Base-by-base conservation (phyloP, 345 rosid genomes). In the Zanthoxylum bungeanum region DNA sequence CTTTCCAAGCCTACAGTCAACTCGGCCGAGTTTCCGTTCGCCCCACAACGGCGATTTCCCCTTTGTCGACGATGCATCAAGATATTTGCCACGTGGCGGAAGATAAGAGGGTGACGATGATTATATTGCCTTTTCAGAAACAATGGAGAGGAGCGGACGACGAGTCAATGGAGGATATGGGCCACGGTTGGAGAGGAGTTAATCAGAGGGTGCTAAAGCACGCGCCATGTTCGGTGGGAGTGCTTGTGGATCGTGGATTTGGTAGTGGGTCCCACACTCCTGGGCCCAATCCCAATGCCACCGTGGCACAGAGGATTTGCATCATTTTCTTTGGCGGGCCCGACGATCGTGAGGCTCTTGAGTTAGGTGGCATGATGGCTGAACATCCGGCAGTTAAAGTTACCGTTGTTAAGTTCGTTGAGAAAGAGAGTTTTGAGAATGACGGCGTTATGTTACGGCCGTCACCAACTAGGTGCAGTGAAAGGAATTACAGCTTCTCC, bases 11-110 rank as follows among this genome's bases (percentile, higher is more conserved):
- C 14, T 91, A 91, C 57, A 73, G 95, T 40, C 97, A 89, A 56
- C 36, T 93, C 56, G 95, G 95, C 55, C 82, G 84, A 10, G 91
- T 91, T 46, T 74, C 76, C 0, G 88, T 93, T 34, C 77, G 95
- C 53, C 88, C 91, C 61, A 84, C 85, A 0, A 91, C 92, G 0
- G 87, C 84, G 7, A 76, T 93, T 22, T 93, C 97, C 3, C 37
- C 92, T 0, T 71, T 91, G 50, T 53, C 86, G 5, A 84, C 93
- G 2, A 89, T 93, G 89, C 90, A 93, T 62, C 89, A 91, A 75
- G 97, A 93, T 30, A 88, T 93, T 33, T 93, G 93, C 69, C 91
- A 89, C 63, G 87, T 91, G 77, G 98, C 98, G 4, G 88, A 86
- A 60, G 70, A 67, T 21, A 89, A 89, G 73, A 79, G 84, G 64